These are phyloP conservation scores for Lentinula aciculospora DNA, from an alignment of 768 basidiomycete genomes.

Conservation along the genomic window DNA sequence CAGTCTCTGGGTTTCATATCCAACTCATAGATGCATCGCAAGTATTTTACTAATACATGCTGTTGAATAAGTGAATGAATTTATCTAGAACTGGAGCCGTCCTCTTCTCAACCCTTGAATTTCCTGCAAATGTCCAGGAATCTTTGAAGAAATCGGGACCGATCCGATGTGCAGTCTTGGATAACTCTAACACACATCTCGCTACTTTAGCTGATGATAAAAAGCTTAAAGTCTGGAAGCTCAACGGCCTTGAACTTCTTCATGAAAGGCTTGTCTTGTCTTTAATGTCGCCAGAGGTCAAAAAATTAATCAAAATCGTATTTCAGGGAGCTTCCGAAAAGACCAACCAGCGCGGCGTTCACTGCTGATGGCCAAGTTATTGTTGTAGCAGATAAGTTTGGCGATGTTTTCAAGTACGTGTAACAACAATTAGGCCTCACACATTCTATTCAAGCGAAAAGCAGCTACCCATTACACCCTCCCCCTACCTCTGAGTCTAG, in stretches of 20 bases:
- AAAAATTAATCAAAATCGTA: conserved; percentile 3
- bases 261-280: conserved; percentile 46
- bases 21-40: conserved; percentile 55
- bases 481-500: not conserved
- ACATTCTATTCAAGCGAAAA: not conserved
- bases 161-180: conserved; percentile 54
- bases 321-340: conserved; percentile 76
- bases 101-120: conserved; percentile 35
- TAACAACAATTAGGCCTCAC: not conserved
- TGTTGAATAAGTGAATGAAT: conserved; percentile 4
- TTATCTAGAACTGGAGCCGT: conserved; percentile 46
- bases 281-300: not conserved
- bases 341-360: conserved; percentile 66
- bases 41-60: conserved; percentile 13
- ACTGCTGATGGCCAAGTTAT: conserved; percentile 58
- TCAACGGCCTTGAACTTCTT: conserved; percentile 47
- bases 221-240: conserved; percentile 65
- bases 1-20: conserved; percentile 57
- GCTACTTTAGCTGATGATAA: conserved; percentile 80
- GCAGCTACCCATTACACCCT: conserved; percentile 57
- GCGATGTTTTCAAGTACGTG: conserved; percentile 78
- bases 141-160: conserved; percentile 43
- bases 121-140: conserved; percentile 23
- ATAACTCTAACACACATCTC: conserved; percentile 38
- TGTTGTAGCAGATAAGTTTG: conserved; percentile 89